Evolutionary conservation across 352 stramenopile species (phyloP), one percentile per base, ranked within the genome.

Genomic region (Phytopythium oedochilum): DNA sequence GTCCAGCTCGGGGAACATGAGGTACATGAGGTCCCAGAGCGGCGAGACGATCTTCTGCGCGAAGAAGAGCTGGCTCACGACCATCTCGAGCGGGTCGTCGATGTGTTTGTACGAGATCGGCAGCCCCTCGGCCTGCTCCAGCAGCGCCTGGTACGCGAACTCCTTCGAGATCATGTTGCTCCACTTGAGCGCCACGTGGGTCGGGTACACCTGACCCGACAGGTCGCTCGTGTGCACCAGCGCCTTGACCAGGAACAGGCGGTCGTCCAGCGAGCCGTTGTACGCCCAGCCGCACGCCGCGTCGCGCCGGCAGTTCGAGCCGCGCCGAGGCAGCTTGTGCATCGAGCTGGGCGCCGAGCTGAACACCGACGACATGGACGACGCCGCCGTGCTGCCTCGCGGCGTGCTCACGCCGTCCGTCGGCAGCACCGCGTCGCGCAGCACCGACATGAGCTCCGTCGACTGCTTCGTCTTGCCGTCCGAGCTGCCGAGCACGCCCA

Each of bases 121-220:
- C 11, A 95, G 71, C 18, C 89, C 85, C 46, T 93, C 80, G 0
- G 77, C 75, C 48, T 91, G 78, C 51, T 96, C 86, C 39, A 94
- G 68, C 31, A 94, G 58, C 25, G 84, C 88, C 54, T 97, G 86
- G 47, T 84, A 86, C 15, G 81, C 78, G 63, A 96, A 97, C 60
- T 96, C 89, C 56, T 94, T 88, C 52, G 86, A 79, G 42, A 97
- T 92, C 74, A 94, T 88, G 59, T 94, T 90, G 55, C 83, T 93
- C 86, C 92, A 96, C 59, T 95, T 94, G 47, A 91, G 71, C 35
- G 92, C 89, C 5, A 98, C 76, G 6, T 83, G 83, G 53, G 87
- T 94, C 1, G 89, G 76, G 57, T 91, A 94, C 20, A 90, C 77
- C 66, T 96, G 88, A 2, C 83, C 89, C 7, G 73, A 88, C 43